phyloP scores from a whole-genome alignment of 179 eudicot genomes.

The Heliamphora pulchella region DNA sequence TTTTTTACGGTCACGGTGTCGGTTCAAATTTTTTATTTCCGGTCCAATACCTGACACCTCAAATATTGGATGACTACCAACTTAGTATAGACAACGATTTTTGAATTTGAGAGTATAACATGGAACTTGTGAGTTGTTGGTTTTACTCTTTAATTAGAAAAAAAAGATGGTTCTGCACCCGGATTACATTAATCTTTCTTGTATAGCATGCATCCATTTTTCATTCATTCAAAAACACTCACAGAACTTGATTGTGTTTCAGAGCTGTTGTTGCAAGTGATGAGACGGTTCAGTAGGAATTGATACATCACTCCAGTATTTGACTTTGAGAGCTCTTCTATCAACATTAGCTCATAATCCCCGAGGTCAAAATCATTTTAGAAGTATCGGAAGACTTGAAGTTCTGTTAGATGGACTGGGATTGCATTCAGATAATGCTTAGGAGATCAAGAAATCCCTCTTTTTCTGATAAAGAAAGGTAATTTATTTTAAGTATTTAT shows the following conservation, averaged over 20 bases:
- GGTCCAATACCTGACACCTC: no score
- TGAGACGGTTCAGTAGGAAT: slow-evolving; percentile 71
- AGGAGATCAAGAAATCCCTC: slow-evolving; percentile 32
- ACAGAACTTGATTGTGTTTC: slow-evolving; percentile 24
- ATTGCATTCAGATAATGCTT: slow-evolving; percentile 48
- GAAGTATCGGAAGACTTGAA: slow-evolving; percentile 98
- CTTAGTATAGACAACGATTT: not conserved
- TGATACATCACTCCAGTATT: slow-evolving; percentile 63
- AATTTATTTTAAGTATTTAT: slow-evolving; percentile 11
- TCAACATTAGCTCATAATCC: slow-evolving; percentile 75
- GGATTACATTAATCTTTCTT: not conserved
- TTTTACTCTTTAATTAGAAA: not conserved
- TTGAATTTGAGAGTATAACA: not conserved
- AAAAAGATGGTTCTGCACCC: not conserved
- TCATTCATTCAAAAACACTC: slow-evolving; percentile 14
- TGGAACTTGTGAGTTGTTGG: not conserved
- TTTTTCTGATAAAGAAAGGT: slow-evolving; percentile 43
- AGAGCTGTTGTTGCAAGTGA: slow-evolving; percentile 76
- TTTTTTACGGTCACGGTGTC: no score
- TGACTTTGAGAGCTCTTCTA: slow-evolving; percentile 76
- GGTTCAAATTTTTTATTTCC: no score
- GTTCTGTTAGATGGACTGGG: slow-evolving; percentile 87
- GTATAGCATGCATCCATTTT: not conserved
- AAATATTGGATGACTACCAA: not conserved
- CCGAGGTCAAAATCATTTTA: slow-evolving; percentile 96